Percentiles rank a stretch among this genome's conserved stretches.
phyloP scores from a whole-genome alignment of 1,284 basidiomycete genomes.

The Exobasidium rhododendri region DNA sequence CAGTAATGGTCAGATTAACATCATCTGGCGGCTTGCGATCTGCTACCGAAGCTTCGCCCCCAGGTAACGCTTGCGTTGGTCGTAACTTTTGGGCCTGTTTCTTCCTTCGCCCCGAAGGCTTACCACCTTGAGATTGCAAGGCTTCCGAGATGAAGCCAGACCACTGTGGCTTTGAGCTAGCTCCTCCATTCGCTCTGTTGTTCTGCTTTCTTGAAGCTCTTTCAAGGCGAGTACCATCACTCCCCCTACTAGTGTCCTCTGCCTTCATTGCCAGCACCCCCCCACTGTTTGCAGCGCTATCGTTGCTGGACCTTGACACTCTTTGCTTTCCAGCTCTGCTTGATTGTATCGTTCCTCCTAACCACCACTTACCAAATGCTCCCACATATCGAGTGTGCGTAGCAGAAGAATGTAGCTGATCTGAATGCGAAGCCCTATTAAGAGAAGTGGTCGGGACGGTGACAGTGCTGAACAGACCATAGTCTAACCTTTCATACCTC shows the following conservation, averaged over 20 bases:
- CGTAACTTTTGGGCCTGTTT: constrained; percentile 6
- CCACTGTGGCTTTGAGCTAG: too few species aligned
- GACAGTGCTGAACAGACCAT: constrained; percentile 80
- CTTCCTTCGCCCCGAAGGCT: constrained; percentile 4
- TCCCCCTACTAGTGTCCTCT: background rate
- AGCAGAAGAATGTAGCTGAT: background rate
- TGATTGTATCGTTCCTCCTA: background rate
- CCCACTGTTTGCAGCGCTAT: background rate
- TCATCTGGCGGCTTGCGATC: constrained; percentile 12
- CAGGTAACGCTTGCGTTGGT: constrained; percentile 6
- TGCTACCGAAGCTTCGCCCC: background rate
- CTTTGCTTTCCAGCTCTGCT: background rate
- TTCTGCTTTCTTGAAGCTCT: too few species aligned
- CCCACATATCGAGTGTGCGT: constrained; percentile 73
- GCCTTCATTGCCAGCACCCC: background rate
- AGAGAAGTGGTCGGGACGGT: constrained; percentile 45
- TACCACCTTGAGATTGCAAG: constrained; percentile 5
- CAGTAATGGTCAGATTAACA: background rate
- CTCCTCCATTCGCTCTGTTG: too few species aligned
- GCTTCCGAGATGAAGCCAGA: too few species aligned
- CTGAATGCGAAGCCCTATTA: constrained; percentile 19
- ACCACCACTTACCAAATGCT: constrained; percentile 73
- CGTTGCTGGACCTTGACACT: background rate
- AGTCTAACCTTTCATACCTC: constrained; percentile 78
- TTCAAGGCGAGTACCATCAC: too few species aligned